Evolutionary conservation across 345 rosid genomes (phyloP).

Genomic region (Populus davidiana): DNA sequence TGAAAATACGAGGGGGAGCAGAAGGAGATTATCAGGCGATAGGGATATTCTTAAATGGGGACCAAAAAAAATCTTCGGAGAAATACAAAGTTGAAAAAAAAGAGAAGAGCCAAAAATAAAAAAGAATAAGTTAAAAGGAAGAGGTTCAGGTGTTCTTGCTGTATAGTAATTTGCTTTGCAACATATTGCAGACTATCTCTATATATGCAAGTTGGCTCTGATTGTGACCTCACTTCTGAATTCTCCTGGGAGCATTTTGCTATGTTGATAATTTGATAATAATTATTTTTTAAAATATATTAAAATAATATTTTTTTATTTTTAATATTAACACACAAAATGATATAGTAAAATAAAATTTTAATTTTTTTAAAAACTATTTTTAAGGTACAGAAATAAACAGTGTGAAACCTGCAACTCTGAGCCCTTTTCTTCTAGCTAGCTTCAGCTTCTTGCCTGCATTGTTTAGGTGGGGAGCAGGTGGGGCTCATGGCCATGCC

Average conservation of each 20-base stretch:
- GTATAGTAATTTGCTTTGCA: conserved; percentile 7
- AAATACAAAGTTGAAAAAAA: neutral
- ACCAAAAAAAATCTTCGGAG: conserved; percentile 10
- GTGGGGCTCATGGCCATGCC: neutral
- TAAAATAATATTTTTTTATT: too few relatives aligned
- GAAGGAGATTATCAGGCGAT: neutral
- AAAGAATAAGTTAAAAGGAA: neutral
- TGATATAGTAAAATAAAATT: too few relatives aligned
- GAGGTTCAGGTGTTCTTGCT: conserved; percentile 16
- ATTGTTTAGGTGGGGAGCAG: too few relatives aligned
- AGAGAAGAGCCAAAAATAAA: too few relatives aligned
- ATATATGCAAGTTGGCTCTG: conserved; percentile 3
- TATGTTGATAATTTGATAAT: too few relatives aligned
- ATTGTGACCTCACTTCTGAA: neutral
- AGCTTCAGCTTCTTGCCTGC: neutral
- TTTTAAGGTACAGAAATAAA: too few relatives aligned
- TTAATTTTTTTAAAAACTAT: too few relatives aligned
- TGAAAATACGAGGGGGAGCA: too few relatives aligned
- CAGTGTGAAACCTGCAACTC: neutral
- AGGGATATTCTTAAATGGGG: conserved; percentile 10
- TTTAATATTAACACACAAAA: too few relatives aligned
- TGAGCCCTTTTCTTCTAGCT: neutral
- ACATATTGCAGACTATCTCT: neutral
- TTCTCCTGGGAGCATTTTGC: neutral
- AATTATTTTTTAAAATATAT: too few relatives aligned